phyloP scores from a whole-genome alignment of 768 basidiomycete species.

The Hygrophoropsis aurantiaca region DNA sequence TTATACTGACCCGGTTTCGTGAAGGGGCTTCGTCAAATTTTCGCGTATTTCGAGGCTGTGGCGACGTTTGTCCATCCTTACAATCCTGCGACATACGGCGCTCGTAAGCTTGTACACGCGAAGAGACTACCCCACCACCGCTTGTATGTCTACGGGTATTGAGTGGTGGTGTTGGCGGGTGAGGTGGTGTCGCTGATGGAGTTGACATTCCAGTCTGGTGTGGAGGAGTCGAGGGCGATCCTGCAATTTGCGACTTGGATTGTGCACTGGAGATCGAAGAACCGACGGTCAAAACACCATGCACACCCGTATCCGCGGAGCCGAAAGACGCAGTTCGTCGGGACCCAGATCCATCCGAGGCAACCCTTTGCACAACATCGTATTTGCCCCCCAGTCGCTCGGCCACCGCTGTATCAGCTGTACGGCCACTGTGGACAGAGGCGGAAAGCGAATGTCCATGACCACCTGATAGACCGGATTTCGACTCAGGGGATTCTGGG shows the following conservation, averaged over 20 bases:
- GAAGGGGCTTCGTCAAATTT: slow-evolving; percentile 41
- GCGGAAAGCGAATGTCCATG: slow-evolving; percentile 35
- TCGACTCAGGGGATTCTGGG: slow-evolving; percentile 12
- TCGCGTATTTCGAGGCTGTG: slow-evolving; percentile 40
- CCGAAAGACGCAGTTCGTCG: slow-evolving; percentile 22
- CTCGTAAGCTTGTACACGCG: slow-evolving; percentile 59
- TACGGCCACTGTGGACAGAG: slow-evolving; percentile 57
- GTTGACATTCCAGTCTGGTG: slow-evolving; percentile 11
- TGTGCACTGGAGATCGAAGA: background rate
- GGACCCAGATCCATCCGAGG: slow-evolving; percentile 26
- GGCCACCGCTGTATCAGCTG: slow-evolving; percentile 68
- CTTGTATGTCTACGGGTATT: background rate
- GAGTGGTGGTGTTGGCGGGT: background rate
- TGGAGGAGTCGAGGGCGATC: background rate
- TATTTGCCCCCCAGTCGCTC: slow-evolving; percentile 65
- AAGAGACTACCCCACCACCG: slow-evolving; percentile 38
- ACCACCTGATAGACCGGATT: slow-evolving; percentile 10
- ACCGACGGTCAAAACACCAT: slow-evolving; percentile 8
- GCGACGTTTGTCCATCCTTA: slow-evolving; percentile 33
- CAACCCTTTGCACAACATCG: slow-evolving; percentile 64
- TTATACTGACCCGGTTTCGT: slow-evolving; percentile 40
- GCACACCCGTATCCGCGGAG: slow-evolving; percentile 22
- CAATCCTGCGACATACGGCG: slow-evolving; percentile 56
- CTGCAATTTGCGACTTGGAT: background rate
- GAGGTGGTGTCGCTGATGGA: slow-evolving; percentile 9